Evolutionary conservation across 108 stramenopile genomes (phyloP), one percentile per base, ranked within the genome.

Genomic region (Pelagomonas calceolata): DNA sequence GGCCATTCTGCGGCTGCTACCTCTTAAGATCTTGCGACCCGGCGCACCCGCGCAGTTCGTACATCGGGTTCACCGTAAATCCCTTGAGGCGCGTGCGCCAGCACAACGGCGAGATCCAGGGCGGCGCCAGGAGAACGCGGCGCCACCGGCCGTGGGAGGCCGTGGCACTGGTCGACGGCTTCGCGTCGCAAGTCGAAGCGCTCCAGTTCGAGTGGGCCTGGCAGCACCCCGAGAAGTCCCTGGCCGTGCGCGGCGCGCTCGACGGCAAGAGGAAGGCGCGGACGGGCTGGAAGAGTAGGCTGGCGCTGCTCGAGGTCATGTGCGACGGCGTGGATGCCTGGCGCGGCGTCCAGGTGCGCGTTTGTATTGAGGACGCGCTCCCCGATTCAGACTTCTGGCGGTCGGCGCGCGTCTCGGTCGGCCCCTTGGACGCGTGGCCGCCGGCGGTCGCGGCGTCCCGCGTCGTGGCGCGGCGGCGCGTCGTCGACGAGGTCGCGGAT

Each of bases 71-170:
- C 34, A 70, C 69, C 4, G 34, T 34, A 30, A 46, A 70, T 16
- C 69, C 69, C 17, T 21, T 34, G 15, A 36, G 69, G 33, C 35
- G 69, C 32, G 16, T 70, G 16, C 45, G 69, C 31, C 69, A 70
- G 63, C 69, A 70, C 36, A 70, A 70, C 63, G 69, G 69, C 16
- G 69, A 70, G n/a, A 14, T 70, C 45, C 14, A 43, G 36, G 69
- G 69, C 63, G 69, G 69, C 33, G 69, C 69, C 1, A 14, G 29
- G 63, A 14, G 69, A 30, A 70, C 69, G 33, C 4, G 15, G 34
- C 1, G 7, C 18, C 3, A 44, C 51, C 69, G 69, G 32, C 69
- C 69, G 30, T 70, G 69, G 69, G 69, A 14, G 15, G 43, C 32
- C n/a, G 63, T 44, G 15, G 51, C 34, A 1, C 18, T 70, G 18